Evolutionary conservation across 2,329 filamentous ascomycete genomes (phyloP), one percentile per base, ranked within the genome.

Genomic region (Cryphonectria nitschkei): DNA sequence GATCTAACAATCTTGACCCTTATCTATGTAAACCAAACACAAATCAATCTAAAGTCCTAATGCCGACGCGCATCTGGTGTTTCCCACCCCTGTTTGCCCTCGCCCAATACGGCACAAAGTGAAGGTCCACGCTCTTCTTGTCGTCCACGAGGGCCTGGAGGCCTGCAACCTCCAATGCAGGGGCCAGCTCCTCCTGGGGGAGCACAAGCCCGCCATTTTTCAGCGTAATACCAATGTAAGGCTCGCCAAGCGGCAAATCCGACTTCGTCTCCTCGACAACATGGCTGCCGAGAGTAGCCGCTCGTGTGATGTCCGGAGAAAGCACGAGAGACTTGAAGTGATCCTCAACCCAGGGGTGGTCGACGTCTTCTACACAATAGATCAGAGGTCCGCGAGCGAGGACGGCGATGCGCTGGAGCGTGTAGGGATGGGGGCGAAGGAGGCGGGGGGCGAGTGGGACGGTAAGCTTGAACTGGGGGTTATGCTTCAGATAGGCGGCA

Each of bases 301-400:
- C 67, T 4, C 73, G 46, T 0, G 60, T 41, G 9, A 75, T 64
- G 19, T 72, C 74, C 19, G 75, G 69, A 62, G 72, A 74, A 65
- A 79, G 74, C 22, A 77, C 77, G 29, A 82, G 73, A 67, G 81
- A 79, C 73, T 84, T 87, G 80, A 88, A 88, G 76, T 89, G 86
- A 74, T 88, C 82, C 1, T 80, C 74, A 62, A 85, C 87, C 85
- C 85, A 88, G 0, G 79, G 52, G 71, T 90, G 87, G 74, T 90
- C 87, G 11, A 82, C 75, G 68, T 90, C 88, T 74, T 90, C 88
- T 4, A 86, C 81, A 69, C 88, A 90, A 76, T 90, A 90, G 4
- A 90, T 79, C 11, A 90, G 75, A 0, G 88, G 88, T 0, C 88
- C 88, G 9, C 87, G 82, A 3, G 84, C 86, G 14, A 90, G 76